Evolutionary conservation across 1,284 basidiomycete genomes (phyloP).

Genomic region (Cronartium ribicola): DNA sequence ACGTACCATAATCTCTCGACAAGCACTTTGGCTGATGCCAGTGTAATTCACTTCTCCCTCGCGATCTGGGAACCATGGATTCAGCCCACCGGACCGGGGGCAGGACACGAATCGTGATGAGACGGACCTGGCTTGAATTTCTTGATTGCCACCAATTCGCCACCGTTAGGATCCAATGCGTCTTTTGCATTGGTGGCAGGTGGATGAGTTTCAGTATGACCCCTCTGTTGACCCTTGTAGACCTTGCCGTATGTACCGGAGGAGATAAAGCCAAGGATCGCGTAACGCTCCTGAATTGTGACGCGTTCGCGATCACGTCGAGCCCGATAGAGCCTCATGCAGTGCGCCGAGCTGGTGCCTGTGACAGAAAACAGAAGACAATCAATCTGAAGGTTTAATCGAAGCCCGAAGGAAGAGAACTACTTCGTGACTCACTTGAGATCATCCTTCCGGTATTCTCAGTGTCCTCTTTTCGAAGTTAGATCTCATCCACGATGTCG

Average conservation of each 20-base stretch:
- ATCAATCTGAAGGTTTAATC: neutral
- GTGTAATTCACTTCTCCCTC: constrained; percentile 66
- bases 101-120: neutral
- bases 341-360: constrained; percentile 4
- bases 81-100: neutral
- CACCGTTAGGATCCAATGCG: constrained; percentile 49
- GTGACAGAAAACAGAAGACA: neutral
- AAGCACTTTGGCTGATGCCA: constrained; percentile 94
- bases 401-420: too few relatives aligned
- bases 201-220: constrained; percentile 45
- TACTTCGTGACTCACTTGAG: too few relatives aligned
- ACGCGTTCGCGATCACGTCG: constrained; percentile 3
- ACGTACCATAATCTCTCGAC: constrained; percentile 87
- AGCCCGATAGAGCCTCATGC: constrained; percentile 20
- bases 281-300: constrained; percentile 57
- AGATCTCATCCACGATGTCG: too few relatives aligned
- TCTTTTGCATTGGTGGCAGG: constrained; percentile 48
- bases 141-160: constrained; percentile 85
- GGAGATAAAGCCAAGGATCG: constrained; percentile 92
- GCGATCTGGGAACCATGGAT: constrained; percentile 3
- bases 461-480: too few relatives aligned
- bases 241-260: constrained; percentile 97
- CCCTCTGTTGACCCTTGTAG: constrained; percentile 66
- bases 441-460: too few relatives aligned
- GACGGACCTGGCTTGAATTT: constrained; percentile 79